Conservation (phyloP, 2,329 filamentous ascomycete genomes). For the Thielaviopsis populi region DNA sequence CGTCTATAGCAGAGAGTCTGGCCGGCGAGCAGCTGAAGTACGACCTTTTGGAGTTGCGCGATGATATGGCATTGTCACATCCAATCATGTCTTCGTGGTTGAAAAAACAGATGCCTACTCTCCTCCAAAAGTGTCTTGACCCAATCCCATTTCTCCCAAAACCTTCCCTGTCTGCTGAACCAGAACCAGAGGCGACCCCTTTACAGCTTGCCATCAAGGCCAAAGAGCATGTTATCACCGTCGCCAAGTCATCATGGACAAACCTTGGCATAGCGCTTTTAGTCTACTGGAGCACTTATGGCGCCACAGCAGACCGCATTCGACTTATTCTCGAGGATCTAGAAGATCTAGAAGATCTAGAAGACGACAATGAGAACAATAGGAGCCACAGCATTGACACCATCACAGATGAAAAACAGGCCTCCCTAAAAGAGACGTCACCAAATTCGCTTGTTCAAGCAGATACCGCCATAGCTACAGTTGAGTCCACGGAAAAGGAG, state of each 20-base stretch:
- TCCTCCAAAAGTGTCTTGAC: conserved; percentile 41
- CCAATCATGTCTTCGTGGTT: conserved; percentile 44
- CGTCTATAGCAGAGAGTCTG: conserved; percentile 46
- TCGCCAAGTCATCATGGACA: conserved; percentile 23
- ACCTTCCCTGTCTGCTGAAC: conserved; percentile 24
- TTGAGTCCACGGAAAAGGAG: not conserved
- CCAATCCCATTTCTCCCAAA: conserved; percentile 48
- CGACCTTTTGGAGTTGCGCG: conserved; percentile 37
- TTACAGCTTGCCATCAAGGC: not conserved
- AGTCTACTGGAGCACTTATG: conserved; percentile 19
- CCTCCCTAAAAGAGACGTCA: conserved; percentile 11
- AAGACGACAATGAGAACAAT: not conserved
- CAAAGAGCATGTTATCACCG: conserved; percentile 2
- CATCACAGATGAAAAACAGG: conserved; percentile 13
- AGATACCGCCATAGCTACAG: conserved; percentile 3
- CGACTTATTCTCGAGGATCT: conserved; percentile 7
- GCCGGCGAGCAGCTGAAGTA: conserved; percentile 47
- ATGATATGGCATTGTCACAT: conserved; percentile 43
- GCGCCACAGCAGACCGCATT: conserved; percentile 11
- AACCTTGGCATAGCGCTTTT: conserved; percentile 25
- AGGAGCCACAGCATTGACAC: conserved; percentile 7
- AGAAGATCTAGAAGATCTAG: conserved; percentile 5
- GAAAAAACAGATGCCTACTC: conserved; percentile 34
- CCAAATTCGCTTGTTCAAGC: not conserved
- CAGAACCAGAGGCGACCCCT: not conserved